Evolutionary conservation across 208 protist genomes (phyloP).

Genomic region (Leishmania braziliensis): DNA sequence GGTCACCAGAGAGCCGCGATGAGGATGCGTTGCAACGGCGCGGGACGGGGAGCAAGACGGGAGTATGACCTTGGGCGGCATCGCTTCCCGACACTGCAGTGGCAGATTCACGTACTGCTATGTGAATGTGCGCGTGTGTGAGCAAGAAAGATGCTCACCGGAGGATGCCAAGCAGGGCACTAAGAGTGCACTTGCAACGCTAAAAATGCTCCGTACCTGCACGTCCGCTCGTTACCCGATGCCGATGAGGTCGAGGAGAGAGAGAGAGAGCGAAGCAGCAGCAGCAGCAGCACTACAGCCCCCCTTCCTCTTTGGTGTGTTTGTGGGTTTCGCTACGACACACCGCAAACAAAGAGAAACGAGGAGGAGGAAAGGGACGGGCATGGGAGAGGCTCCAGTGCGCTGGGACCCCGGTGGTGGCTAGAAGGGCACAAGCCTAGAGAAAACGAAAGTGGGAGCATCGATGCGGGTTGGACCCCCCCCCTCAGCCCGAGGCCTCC

Average conservation of each 20-base stretch:
- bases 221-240: not conserved
- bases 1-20: not conserved
- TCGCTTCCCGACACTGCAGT: not conserved
- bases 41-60: constrained; percentile 5
- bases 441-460: not conserved
- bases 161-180: not conserved
- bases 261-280: not conserved
- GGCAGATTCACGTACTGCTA: not conserved
- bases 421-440: not conserved
- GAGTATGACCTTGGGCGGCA: constrained; percentile 8
- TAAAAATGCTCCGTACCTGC: not conserved
- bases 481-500: too few species aligned
- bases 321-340: not conserved
- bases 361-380: not conserved
- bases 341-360: not conserved
- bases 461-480: not conserved
- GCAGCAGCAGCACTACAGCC: not conserved
- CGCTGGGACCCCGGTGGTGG: not conserved
- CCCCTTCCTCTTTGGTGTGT: not conserved
- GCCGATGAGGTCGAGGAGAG: not conserved
- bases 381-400: not conserved
- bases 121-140: not conserved
- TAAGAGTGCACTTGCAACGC: not conserved
- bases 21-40: not conserved
- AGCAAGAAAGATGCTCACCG: not conserved